Conservation (phyloP, 176 grass and related monocot genomes). For the Ensete glaucum region DNA sequence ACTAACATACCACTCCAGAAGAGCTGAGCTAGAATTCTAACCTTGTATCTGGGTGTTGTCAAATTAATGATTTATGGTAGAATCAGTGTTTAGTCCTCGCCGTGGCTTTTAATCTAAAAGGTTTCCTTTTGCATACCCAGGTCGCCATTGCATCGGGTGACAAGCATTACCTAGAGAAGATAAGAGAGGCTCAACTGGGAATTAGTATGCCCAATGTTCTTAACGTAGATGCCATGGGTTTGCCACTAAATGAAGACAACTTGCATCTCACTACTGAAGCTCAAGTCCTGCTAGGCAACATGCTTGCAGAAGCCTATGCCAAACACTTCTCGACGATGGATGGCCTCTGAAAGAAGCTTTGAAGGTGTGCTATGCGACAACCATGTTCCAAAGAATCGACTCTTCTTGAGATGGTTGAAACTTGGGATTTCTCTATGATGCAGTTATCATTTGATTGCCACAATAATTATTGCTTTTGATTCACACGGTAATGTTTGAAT, state of each 20-base stretch:
- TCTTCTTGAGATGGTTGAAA: neutral
- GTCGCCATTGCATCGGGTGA: constrained; percentile 80
- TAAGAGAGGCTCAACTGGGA: constrained; percentile 60
- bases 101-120: neutral
- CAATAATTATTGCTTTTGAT: neutral
- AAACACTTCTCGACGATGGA: constrained; percentile 20
- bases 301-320: constrained; percentile 68
- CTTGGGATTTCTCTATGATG: neutral
- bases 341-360: neutral
- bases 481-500: neutral
- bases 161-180: constrained; percentile 51
- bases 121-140: constrained; percentile 21
- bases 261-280: constrained; percentile 67
- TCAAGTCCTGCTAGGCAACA: constrained; percentile 74
- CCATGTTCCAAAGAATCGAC: neutral
- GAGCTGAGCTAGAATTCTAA: too few species aligned
- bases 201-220: constrained; percentile 64
- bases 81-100: neutral
- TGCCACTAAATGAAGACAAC: constrained; percentile 53
- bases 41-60: too few species aligned
- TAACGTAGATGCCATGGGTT: constrained; percentile 67
- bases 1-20: too few species aligned
- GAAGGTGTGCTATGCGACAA: neutral
- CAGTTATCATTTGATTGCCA: neutral
- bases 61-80: too few species aligned